These are phyloP conservation scores for Amphicarpaea edgeworthii DNA, from an alignment of 306 rosid species.

Conservation along the genomic window DNA sequence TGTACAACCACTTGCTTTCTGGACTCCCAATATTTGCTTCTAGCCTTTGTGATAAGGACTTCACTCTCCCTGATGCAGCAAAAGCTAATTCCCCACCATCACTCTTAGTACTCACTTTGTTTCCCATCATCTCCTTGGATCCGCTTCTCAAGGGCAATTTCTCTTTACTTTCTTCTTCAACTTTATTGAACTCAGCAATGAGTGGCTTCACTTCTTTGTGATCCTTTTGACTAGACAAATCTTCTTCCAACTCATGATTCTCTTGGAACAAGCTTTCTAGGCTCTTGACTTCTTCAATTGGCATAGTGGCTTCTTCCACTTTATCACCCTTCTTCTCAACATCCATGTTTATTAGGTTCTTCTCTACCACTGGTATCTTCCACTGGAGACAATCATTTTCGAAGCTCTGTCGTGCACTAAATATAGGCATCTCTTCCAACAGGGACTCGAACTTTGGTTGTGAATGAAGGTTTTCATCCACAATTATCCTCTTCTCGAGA, in stretches of 20 bases:
- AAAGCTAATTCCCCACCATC: constrained; percentile 44
- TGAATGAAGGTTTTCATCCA: not conserved
- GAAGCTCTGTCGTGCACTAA: not conserved
- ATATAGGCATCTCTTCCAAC: not conserved
- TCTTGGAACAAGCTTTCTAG: constrained; percentile 58
- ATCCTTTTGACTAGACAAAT: constrained; percentile 47
- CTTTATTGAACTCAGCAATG: constrained; percentile 58
- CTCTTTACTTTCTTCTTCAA: constrained; percentile 60
- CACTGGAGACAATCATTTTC: not conserved
- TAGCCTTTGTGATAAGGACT: constrained; percentile 49
- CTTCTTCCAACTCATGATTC: constrained; percentile 44
- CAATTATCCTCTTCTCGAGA: not conserved
- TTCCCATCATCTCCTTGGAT: constrained; percentile 55
- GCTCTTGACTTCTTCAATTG: constrained; percentile 49
- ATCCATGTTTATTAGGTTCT: not conserved
- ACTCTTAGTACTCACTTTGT: constrained; percentile 17
- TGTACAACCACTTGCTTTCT: constrained; percentile 43
- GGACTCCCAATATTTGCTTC: constrained; percentile 51
- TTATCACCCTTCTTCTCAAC: constrained; percentile 40
- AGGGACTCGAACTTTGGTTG: not conserved
- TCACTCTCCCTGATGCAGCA: constrained; percentile 40
- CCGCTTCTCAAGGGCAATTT: constrained; percentile 47
- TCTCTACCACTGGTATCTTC: not conserved
- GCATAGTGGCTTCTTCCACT: constrained; percentile 1
- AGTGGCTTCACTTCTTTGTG: constrained; percentile 43